Evolutionary conservation across 2,329 filamentous ascomycete species (phyloP).

Genomic region (Hortaea sp.): DNA sequence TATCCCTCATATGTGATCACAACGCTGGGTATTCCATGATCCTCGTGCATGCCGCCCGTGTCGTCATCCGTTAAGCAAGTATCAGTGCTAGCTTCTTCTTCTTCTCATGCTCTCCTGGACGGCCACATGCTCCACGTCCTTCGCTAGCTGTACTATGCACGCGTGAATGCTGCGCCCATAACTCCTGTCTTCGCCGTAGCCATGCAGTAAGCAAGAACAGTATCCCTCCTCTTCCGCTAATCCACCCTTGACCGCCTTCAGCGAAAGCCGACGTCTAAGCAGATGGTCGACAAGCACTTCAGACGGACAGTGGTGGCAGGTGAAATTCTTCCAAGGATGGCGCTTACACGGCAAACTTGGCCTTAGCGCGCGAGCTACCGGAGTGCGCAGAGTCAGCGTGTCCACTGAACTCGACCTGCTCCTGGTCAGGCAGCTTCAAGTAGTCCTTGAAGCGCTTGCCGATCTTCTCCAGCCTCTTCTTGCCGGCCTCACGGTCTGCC

Average conservation of each 20-base stretch:
- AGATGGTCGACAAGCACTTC: background rate
- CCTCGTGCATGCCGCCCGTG: background rate
- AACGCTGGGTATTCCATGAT: constrained; percentile 1
- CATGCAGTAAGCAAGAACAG: background rate
- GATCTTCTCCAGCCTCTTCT: constrained; percentile 73
- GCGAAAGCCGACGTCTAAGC: background rate
- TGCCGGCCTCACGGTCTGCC: constrained; percentile 58
- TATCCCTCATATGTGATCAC: too few species aligned
- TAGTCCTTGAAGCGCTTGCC: constrained; percentile 89
- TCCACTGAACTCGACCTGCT: constrained; percentile 87
- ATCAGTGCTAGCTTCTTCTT: background rate
- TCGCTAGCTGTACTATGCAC: background rate
- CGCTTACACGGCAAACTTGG: constrained; percentile 72
- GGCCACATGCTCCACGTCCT: constrained; percentile 11
- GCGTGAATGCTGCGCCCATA: background rate
- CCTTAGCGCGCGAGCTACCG: constrained; percentile 90
- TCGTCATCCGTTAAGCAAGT: background rate
- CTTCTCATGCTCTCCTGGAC: constrained; percentile 1
- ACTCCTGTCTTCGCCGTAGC: constrained; percentile 3
- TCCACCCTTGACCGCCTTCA: background rate
- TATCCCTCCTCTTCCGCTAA: background rate
- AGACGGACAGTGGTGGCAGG: background rate
- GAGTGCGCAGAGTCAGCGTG: constrained; percentile 90
- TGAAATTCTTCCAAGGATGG: too few species aligned
- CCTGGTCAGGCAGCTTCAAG: constrained; percentile 64